These are phyloP conservation scores for Scutellaria barbata DNA, from an alignment of 257 asterid species.

Conservation along the genomic window DNA sequence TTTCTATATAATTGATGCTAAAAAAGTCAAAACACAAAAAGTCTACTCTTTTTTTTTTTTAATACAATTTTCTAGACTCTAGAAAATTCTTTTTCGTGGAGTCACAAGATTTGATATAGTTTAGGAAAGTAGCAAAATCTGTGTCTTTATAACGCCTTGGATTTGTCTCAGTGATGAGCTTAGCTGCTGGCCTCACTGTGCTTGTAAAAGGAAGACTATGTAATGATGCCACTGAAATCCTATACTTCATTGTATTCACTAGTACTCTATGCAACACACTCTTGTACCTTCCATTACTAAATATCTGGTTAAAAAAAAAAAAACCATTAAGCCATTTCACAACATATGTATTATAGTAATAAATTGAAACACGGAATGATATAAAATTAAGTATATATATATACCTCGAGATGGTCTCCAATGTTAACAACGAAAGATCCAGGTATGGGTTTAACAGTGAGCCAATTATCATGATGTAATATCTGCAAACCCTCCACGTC, in stretches of 20 bases:
- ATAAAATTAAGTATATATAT: background rate
- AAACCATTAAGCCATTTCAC: too few relatives aligned
- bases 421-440: constrained; percentile 90
- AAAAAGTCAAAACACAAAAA: constrained; percentile 46
- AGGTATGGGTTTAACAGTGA: constrained; percentile 71
- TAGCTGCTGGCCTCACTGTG: constrained; percentile 59
- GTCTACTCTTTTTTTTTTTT: background rate
- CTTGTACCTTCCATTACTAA: constrained; percentile 87
- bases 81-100: constrained; percentile 66
- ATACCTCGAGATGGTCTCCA: constrained; percentile 96
- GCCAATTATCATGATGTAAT: constrained; percentile 55
- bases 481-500: constrained; percentile 83
- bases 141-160: constrained; percentile 82
- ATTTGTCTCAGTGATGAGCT: constrained; percentile 51
- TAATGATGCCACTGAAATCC: constrained; percentile 81
- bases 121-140: constrained; percentile 57
- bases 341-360: too few relatives aligned
- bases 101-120: constrained; percentile 57
- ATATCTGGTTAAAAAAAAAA: constrained; percentile 49
- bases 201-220: constrained; percentile 69
- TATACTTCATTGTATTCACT: constrained; percentile 52
- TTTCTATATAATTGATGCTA: constrained; percentile 38
- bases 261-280: constrained; percentile 81
- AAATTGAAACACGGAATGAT: too few relatives aligned
- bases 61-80: constrained; percentile 60